These are phyloP conservation scores for Talaromyces liani DNA, from an alignment of 495 filamentous ascomycete genomes.

Conservation along the genomic window DNA sequence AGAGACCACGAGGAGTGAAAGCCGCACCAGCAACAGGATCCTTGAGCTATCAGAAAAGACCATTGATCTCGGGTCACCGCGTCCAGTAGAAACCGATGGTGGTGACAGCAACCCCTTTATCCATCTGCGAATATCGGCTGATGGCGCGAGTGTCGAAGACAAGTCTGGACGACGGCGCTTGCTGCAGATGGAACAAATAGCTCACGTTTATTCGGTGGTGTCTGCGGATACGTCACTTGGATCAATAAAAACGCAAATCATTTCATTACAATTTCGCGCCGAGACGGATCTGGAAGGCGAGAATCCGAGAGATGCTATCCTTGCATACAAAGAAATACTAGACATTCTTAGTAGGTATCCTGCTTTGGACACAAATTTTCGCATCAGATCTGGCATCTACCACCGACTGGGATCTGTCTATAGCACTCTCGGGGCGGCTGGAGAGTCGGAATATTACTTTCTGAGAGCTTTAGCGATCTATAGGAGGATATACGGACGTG, in stretches of 20 bases:
- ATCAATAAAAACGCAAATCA: slow-evolving; percentile 6
- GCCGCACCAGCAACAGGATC: slow-evolving; percentile 2
- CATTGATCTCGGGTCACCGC: background rate
- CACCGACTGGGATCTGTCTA: slow-evolving; percentile 22
- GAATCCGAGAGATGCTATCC: slow-evolving; percentile 15
- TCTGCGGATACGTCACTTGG: slow-evolving; percentile 1
- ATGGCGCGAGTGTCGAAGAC: slow-evolving; percentile 22
- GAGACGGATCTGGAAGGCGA: slow-evolving; percentile 18
- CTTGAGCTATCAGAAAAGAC: background rate
- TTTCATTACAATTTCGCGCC: slow-evolving; percentile 1
- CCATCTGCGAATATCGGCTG: slow-evolving; percentile 19
- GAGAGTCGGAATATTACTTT: slow-evolving; percentile 22
- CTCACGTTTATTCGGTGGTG: slow-evolving; percentile 14
- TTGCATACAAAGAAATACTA: slow-evolving; percentile 19
- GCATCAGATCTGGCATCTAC: slow-evolving; percentile 18
- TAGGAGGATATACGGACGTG: slow-evolving; percentile 21
- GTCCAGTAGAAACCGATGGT: background rate
- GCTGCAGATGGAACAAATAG: slow-evolving; percentile 23
- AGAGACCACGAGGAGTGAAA: slow-evolving; percentile 11
- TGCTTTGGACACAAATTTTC: slow-evolving; percentile 18
- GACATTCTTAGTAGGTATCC: slow-evolving; percentile 17
- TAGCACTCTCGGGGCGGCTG: slow-evolving; percentile 16
- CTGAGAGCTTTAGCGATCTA: slow-evolving; percentile 20
- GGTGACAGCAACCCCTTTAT: slow-evolving; percentile 10
- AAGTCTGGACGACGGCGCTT: slow-evolving; percentile 22